Evolutionary conservation across 2,329 filamentous ascomycete species (phyloP).

Genomic region (Alternaria longipes): DNA sequence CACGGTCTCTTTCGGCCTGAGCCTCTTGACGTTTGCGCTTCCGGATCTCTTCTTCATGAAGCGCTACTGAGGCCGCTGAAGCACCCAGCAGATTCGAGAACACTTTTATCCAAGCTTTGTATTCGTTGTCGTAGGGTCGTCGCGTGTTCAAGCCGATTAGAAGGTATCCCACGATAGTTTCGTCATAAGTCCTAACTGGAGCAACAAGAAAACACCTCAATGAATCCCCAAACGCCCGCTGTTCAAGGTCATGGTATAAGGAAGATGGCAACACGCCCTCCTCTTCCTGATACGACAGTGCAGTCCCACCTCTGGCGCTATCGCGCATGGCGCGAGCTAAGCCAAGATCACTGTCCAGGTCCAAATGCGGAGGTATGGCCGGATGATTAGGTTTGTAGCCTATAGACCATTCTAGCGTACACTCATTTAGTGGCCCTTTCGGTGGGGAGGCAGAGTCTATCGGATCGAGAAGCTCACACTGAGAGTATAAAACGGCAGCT

Average conservation of each 20-base stretch:
- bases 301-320: slow-evolving; percentile 1
- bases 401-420: slow-evolving; percentile 17
- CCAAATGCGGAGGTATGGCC: slow-evolving; percentile 9
- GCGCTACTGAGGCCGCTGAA: slow-evolving; percentile 24
- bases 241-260: slow-evolving; percentile 16
- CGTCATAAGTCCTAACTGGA: slow-evolving; percentile 15
- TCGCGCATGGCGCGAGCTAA: slow-evolving; percentile 9
- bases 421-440: not conserved
- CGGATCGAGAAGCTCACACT: not conserved
- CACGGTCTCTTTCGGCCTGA: slow-evolving; percentile 25
- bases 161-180: slow-evolving; percentile 13
- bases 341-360: slow-evolving; percentile 9
- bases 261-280: slow-evolving; percentile 13
- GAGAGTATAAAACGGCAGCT: slow-evolving; percentile 19
- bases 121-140: slow-evolving; percentile 28
- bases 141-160: slow-evolving; percentile 26
- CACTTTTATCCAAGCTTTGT: slow-evolving; percentile 25
- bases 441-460: not conserved
- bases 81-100: slow-evolving; percentile 26
- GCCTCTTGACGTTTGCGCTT: slow-evolving; percentile 23
- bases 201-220: slow-evolving; percentile 13
- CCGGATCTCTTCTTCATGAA: slow-evolving; percentile 26
- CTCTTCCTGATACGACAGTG: slow-evolving; percentile 2
- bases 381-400: slow-evolving; percentile 15
- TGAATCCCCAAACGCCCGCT: slow-evolving; percentile 23